Conservation (phyloP, 225 moss, liverwort and hornwort species). For the Asterella californica region DNA sequence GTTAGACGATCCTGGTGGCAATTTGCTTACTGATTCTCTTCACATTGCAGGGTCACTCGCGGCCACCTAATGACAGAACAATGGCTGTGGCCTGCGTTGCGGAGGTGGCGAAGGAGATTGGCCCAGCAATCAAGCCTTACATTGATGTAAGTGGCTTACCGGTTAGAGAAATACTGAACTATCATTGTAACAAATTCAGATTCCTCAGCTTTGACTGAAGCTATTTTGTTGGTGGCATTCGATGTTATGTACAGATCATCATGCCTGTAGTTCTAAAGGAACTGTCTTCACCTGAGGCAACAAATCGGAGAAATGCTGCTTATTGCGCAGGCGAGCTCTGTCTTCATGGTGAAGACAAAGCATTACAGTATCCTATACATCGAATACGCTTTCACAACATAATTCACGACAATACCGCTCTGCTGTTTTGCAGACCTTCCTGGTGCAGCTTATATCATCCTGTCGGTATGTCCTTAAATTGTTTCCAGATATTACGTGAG, state of each 20-base stretch:
- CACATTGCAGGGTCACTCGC: constrained; percentile 59
- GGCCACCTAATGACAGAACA: constrained; percentile 84
- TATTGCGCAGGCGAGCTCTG: constrained; percentile 96
- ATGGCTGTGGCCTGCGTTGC: constrained; percentile 98
- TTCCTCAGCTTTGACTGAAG: neutral
- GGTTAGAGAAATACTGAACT: neutral
- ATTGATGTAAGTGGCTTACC: constrained; percentile 55
- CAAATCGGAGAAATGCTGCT: constrained; percentile 93
- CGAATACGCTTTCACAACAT: neutral
- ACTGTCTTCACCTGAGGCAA: constrained; percentile 62
- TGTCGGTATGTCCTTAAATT: constrained; percentile 33
- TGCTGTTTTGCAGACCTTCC: neutral
- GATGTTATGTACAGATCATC: constrained; percentile 43
- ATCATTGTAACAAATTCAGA: neutral
- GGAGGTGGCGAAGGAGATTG: constrained; percentile 95
- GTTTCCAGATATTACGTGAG: constrained; percentile 57
- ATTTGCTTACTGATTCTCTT: neutral
- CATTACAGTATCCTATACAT: constrained; percentile 64
- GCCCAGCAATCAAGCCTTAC: constrained; percentile 68
- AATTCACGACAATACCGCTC: neutral
- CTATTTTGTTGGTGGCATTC: neutral
- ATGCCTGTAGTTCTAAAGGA: constrained; percentile 87
- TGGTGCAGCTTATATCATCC: neutral
- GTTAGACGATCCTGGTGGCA: too few species aligned
- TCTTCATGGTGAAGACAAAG: constrained; percentile 68